Base-by-base conservation (phyloP, 257 asterid species). In the Anisodus tanguticus region DNA sequence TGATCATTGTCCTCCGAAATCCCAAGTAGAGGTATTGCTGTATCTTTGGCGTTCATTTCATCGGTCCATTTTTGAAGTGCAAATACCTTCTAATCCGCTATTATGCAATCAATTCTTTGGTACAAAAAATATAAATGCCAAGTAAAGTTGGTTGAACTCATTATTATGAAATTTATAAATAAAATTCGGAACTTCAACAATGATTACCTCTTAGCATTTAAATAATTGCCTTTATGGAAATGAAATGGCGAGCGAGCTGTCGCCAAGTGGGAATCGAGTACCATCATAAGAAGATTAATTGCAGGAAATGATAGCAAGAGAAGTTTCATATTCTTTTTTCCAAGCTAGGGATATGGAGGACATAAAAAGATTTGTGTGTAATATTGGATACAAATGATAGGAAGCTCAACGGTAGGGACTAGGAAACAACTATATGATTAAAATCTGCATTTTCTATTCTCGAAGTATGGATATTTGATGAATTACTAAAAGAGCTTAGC, bases 1-100 rank as follows among this genome's bases (percentile, higher is more conserved):
- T 94, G 85, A 92, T 93, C 92, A 94, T 93, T 87, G 98, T 93
- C 85, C 97, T 91, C 85, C 86, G 97, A 70, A 93, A 94, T 81
- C 98, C 97, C 0, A 94, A 92, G 92, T 92, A 85, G 71, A 80
- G 96, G 95, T 92, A 90, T 19, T 68, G 6, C 39, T 64, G 62
- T 3, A 74, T 74, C 81, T 74, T 74, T 74, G 62, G 6, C 45
- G 11, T 51, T 74, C 81, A 15, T 51, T 74, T 22, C 8, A 11
- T 74, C 0, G 0, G 43, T 22, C 1, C 81, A 19, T 74, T 0
- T 15, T 22, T 51, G 11, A 74, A 19, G 17, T 47, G 80, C 59
- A n/a, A 72, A 45, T 15, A 1, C 80, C 55, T 72, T 72, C 8
- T 72, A n/a, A 72, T 41, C 9, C 10, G 39, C n/a, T 45, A 45